These are phyloP conservation scores for Coprinopsis cinerea DNA, from an alignment of 768 basidiomycete species.

Conservation along the genomic window DNA sequence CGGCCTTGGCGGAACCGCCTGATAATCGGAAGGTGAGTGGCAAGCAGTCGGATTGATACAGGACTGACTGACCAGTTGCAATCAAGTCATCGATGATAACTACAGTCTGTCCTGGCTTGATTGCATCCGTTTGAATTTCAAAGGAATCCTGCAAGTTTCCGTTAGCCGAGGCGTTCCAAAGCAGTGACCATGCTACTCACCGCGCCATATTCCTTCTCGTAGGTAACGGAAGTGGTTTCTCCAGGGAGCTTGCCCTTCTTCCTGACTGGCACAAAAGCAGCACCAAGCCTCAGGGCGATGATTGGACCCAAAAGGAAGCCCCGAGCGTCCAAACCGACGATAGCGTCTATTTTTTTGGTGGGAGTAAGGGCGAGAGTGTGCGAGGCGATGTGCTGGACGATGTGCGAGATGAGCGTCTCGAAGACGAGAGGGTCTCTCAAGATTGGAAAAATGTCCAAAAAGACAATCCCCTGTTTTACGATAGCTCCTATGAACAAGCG, in stretches of 20 bases:
- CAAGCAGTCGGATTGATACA: not conserved
- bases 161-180: not conserved
- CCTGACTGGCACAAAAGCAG: slow-evolving; percentile 93
- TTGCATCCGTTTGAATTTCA: slow-evolving; percentile 88
- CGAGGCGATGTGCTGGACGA: slow-evolving; percentile 80
- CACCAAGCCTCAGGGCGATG: slow-evolving; percentile 84
- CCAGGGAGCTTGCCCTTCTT: slow-evolving; percentile 97
- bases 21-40: slow-evolving; percentile 3
- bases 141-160: slow-evolving; percentile 81
- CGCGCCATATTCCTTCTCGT: slow-evolving; percentile 90
- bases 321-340: slow-evolving; percentile 93
- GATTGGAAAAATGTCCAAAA: slow-evolving; percentile 94
- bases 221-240: slow-evolving; percentile 62
- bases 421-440: slow-evolving; percentile 81
- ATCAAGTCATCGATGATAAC: slow-evolving; percentile 93
- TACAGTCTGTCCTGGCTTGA: slow-evolving; percentile 77
- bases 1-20: slow-evolving; percentile 93
- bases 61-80: slow-evolving; percentile 67
- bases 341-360: slow-evolving; percentile 74
- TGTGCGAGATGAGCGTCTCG: slow-evolving; percentile 86
- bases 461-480: slow-evolving; percentile 89
- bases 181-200: slow-evolving; percentile 35
- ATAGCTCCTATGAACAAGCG: too few species aligned
- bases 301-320: slow-evolving; percentile 95
- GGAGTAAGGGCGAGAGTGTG: slow-evolving; percentile 58